Evolutionary conservation across 2,329 filamentous ascomycete species (phyloP), one percentile per base, ranked within the genome.

Genomic region (Talaromyces sp.): DNA sequence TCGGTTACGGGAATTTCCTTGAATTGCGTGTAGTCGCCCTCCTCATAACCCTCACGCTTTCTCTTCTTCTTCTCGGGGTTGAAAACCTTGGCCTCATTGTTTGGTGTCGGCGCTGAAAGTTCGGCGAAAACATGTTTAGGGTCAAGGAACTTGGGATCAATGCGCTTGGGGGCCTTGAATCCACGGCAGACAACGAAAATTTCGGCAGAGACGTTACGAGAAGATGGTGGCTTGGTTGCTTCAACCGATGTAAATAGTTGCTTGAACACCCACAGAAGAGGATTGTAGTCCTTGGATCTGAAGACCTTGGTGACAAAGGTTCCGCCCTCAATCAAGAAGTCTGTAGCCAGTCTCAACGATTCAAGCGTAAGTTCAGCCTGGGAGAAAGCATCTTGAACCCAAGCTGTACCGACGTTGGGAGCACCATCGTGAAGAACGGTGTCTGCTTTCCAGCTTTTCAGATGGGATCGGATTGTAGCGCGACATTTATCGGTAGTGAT

Each of bases 241-340:
- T 99, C 93, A 58, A 99, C 94, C 62, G 94, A 95, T 43, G 83
- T 82, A 77, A 99, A 99, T 1, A 99, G 82, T 73, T 99, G 94
- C 70, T 96, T 96, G 79, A 97, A 91, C 30, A 97, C 92, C 94
- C 94, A 99, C 44, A 97, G 82, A 41, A 99, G 77, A 53, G 91
- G 87, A 70, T 97, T 97, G 79, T 96, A 97, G 70, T 99, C 93
- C 70, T 97, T 97, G 30, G 90, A 96, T 58, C 94, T 81, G 80
- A 99, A 99, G 39, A 99, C 90, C 76, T 99, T 99, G 51, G 93
- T 97, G 40, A 97, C 92, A 61, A 97, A 97, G 8, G 87, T 93
- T 59, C 94, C 94, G 41, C 92, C 91, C 70, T 93, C 88, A 16
- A 85, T 82, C 52, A 99, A 76, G 64, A 99, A 99, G 62, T 99